phyloP scores from a whole-genome alignment of 116 monocot species.

The Papilionanthe hybrid region DNA sequence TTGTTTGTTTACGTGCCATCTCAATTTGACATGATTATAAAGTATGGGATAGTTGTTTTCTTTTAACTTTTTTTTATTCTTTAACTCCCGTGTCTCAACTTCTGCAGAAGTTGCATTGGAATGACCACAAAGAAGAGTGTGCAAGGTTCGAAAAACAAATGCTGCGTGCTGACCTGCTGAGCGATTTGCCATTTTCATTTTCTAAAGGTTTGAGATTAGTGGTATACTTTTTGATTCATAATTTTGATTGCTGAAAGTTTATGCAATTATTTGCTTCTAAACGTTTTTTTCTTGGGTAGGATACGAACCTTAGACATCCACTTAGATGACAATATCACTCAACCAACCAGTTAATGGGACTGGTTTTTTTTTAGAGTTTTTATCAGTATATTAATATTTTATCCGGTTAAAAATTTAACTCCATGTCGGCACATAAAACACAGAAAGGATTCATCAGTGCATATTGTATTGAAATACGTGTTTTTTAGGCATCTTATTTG shows the following conservation, averaged over 20 bases:
- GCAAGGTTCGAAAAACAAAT: slow-evolving; percentile 65
- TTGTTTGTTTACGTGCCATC: background rate
- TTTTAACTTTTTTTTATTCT: background rate
- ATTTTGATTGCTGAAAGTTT: background rate
- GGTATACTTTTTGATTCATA: slow-evolving; percentile 22
- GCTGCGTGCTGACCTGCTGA: slow-evolving; percentile 35
- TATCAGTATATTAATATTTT: too few relatives aligned
- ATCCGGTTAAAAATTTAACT: too few relatives aligned
- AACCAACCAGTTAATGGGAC: too few relatives aligned
- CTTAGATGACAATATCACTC: too few relatives aligned
- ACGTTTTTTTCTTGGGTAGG: background rate
- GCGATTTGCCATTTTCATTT: slow-evolving; percentile 79
- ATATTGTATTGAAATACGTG: too few relatives aligned
- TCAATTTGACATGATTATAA: background rate
- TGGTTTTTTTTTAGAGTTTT: too few relatives aligned
- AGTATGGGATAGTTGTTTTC: background rate
- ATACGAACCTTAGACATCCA: too few relatives aligned
- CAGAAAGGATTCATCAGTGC: too few relatives aligned
- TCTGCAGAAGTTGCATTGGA: slow-evolving; percentile 65
- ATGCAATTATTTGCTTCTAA: background rate
- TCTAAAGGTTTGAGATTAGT: slow-evolving; percentile 8
- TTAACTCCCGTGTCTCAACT: background rate
- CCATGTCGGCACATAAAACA: too few relatives aligned
- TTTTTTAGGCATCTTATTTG: too few relatives aligned
- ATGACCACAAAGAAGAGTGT: slow-evolving; percentile 82